Evolutionary conservation across 176 grass and related monocot species (phyloP), one percentile per base, ranked within the genome.

Genomic region (Saccharum officinarum): DNA sequence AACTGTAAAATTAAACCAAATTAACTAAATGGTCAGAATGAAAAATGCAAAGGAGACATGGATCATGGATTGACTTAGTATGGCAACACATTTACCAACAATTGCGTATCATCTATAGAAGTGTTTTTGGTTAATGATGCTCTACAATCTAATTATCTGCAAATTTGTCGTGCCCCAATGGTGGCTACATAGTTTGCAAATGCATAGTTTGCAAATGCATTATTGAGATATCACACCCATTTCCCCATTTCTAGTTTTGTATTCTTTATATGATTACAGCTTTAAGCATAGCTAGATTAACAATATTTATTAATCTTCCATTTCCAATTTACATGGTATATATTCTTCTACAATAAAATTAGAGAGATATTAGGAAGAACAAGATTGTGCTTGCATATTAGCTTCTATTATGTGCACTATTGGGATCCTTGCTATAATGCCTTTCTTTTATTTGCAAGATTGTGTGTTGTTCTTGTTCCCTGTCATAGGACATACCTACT

Each of bases 391-490:
- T 70, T 3, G 22, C 22, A 39, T 37, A 69, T 81, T 69, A 82
- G 15, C 13, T 60, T 71, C n/a, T 31, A 12, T 57, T 57, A 70
- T 25, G 18, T 34, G 25, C 8, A 62, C 9, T 45, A 5, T 2
- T 46, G 55, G 49, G 38, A 3, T 75, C 20, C 26, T 83, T 74
- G 23, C 38, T 37, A 20, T 37, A 57, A 18, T 25, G 42, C 12
- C 20, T 67, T 76, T 14, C 60, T 15, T 8, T 84, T 76, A 57
- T 38, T 47, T 85, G 17, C 46, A 69, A 33, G 62, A 54, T 67
- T 68, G 15, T 69, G 55, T 28, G 54, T 47, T 47, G 45, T 55
- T 55, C 50, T 55, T 55, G 50, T 22, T 57, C 31, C 54, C 34
- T 22, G 61, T 66, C 28, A 66, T 25, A 37, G 14, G 2, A 67